Base-by-base conservation (phyloP, 768 basidiomycete species). In the Paxillus involutus region DNA sequence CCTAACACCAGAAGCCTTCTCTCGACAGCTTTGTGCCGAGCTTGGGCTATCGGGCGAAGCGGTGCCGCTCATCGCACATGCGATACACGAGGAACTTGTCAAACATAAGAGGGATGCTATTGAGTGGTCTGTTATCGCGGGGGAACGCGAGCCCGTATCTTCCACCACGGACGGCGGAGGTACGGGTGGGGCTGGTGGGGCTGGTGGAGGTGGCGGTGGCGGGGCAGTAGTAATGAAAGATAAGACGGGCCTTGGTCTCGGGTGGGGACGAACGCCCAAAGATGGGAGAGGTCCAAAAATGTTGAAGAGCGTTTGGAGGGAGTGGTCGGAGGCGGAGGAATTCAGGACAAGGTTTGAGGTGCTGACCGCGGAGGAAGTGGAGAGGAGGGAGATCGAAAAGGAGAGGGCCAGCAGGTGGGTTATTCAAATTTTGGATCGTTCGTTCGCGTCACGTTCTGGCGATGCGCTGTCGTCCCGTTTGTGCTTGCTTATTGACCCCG, bases 61-160 rank as follows among this genome's bases (percentile, higher is more conserved):
- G 0, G 67, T 86, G 6, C 93, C 96, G 6, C 81, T 98, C 49
- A 82, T 99, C 59, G 84, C 96, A 4, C 92, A 95, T 66, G 95
- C 97, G 1, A 74, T 99, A 14, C 94, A 96, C 68, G 97, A 98
- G 65, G 97, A 99, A 65, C 80, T 99, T 43, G 77, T 96, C 63
- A 92, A 91, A 68, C 94, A 97, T 70, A 98, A 96, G 69, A 91
- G 91, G 62, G 94, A 97, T 66, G 92, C 89, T 5, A 82, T 98
- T 33, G 97, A 98, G 66, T 90, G 94, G 84, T 93, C 96, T 17
- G 84, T 98, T 29, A 79, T 98, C 42, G 85, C 83, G 9, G 83
- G 77, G 2, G 79, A 86, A 44, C 75, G 73, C 16, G 75, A 76
- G 39, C 52, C 64, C 13, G 47, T 55, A 3, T 57, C 63, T 1